Base-by-base conservation (phyloP, 2,329 filamentous ascomycete genomes). In the Madurella mycetomatis region DNA sequence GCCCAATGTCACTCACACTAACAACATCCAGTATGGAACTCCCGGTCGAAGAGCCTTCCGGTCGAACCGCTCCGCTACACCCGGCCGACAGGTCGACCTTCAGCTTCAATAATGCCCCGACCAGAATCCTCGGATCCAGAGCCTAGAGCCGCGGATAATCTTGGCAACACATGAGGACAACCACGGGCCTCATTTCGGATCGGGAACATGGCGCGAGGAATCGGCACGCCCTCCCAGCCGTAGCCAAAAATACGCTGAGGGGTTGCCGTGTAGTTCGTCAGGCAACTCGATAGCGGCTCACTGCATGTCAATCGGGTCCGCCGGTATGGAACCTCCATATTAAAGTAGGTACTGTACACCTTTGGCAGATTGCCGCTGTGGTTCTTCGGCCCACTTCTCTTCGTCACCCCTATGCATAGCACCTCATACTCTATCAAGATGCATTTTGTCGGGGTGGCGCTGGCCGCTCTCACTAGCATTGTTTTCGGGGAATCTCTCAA, bases 401-500 rank as follows among this genome's bases (percentile, higher is more conserved):
- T 32, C 19, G 16, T 41, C 31, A 17, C 18, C n/a, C n/a, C 41
- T 47, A 37, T 41, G 9, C 51, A 37, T 34, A 13, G 12, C 37
- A 17, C 12, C 37, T 17, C 16, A 32, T 41, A n/a, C 11, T 15
- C 12, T 40, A 9, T 39, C 54, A 55, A 46, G 19, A 55, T 58
- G 58, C 49, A 41, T 16, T 41, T 53, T 11, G 41, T 53, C 18
- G 41, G 46, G 18, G 45, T 45, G 40, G 41, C 44, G 18, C 34
- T 47, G 40, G 46, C 42, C 11, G 44, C 54, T 18, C 48, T 57
- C 13, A 47, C 47, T 46, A 41, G 60, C 39, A 43, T 61, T 16
- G 60, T 54, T n/a, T 53, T 55, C 8, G 63, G 62, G 7, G 60
- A 61, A 1, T 73, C 70, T 18, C 69, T 71, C 15, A 60, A 63